Evolutionary conservation across 1,139 yeast species (phyloP), one percentile per base, ranked within the genome.

Genomic region (Pichia kudriavzevii): DNA sequence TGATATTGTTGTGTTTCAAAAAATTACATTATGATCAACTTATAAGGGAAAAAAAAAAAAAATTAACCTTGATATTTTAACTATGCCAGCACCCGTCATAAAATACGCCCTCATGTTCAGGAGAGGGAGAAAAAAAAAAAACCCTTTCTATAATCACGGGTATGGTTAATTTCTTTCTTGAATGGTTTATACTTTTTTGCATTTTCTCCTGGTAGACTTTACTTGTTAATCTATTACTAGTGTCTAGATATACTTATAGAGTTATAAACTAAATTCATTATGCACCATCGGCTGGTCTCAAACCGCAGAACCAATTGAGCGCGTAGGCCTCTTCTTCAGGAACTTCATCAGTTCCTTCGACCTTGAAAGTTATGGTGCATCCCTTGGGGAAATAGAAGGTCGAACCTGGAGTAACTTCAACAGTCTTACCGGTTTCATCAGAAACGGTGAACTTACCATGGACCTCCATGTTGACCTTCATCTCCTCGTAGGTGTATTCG

Each of bases 321-420:
- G 77, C 83, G 47, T 74, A 75, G 34, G 79, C 83, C 31, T 69
- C 72, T 15, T 38, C 44, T 33, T 43, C 54, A 26, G 47, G 45
- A 35, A 76, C 67, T 21, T 40, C 43, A 22, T 42, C 43, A 22
- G 48, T 44, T 35, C 48, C 48, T 32, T 44, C 45, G 42, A 81
- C 71, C 48, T 71, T 67, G 53, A 78, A 78, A 27, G 84, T 78
- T 49, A 78, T 72, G 38, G 82, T 77, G 43, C 77, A 64, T 20
- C 84, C 84, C 53, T 74, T 74, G 47, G 66, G 67, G 63, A 78
- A 77, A 67, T 69, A 76, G 47, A 78, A 69, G n/a, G 73, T 79
- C 44, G 78, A 84, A 40, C 82, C 82, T 31, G 81, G 78, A 35
- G 67, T 60, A 34, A 66, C 79, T 39, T 63, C 65, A 32, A 70